Evolutionary conservation across 371 early-diverging fungal genomes (phyloP).

Genomic region (Mucor plumbeus): DNA sequence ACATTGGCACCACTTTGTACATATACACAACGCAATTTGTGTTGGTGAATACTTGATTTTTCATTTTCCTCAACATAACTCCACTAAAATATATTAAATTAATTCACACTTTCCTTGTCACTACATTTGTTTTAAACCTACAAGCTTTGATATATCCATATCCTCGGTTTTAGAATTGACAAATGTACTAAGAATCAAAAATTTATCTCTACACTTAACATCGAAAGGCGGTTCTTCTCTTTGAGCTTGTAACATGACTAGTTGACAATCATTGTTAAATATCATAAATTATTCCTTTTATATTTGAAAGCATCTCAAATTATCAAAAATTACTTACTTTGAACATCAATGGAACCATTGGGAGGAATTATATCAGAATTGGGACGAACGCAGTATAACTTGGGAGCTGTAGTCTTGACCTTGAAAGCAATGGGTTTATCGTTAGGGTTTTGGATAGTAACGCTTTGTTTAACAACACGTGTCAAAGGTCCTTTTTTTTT

Average conservation of each 20-base stretch:
- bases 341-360: constrained; percentile 61
- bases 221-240: constrained; percentile 72
- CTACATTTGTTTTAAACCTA: constrained; percentile 14
- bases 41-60: constrained; percentile 19
- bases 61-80: constrained; percentile 16
- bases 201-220: constrained; percentile 85
- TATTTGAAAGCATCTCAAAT: not conserved
- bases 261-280: not conserved
- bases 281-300: too few species aligned
- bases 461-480: constrained; percentile 52
- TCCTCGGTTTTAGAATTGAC: constrained; percentile 34
- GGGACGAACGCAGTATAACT: constrained; percentile 90
- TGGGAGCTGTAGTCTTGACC: constrained; percentile 93
- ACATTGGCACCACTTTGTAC: not conserved
- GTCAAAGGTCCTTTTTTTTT: constrained; percentile 69
- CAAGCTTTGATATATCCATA: constrained; percentile 46
- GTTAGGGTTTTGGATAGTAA: constrained; percentile 64
- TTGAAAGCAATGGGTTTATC: constrained; percentile 77
- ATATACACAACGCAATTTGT: constrained; percentile 28
- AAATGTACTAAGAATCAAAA: constrained; percentile 69
- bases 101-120: not conserved
- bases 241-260: constrained; percentile 80
- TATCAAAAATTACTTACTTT: constrained; percentile 51
- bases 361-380: constrained; percentile 82
- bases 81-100: constrained; percentile 18